A percentile compares a stretch with the other conserved stretches of the same genome.
Evolutionary conservation across 176 grass and related monocot species (phyloP).

Genomic region (Avena eriantha): DNA sequence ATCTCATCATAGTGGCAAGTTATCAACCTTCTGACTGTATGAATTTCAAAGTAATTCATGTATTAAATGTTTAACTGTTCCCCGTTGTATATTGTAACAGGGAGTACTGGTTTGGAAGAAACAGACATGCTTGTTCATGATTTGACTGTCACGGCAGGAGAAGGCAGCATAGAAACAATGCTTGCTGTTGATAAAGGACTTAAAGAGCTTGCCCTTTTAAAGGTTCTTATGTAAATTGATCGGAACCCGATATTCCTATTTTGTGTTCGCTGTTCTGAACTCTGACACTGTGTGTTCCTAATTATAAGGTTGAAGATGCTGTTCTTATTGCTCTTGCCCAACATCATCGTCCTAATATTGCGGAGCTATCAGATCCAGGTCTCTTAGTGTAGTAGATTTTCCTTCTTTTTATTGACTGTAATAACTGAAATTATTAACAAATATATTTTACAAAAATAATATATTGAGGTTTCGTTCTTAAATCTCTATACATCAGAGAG

Average conservation of each 20-base stretch:
- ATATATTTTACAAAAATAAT: constrained; percentile 18
- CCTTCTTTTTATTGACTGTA: constrained; percentile 20
- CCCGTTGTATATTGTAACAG: constrained; percentile 41
- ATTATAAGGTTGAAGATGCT: constrained; percentile 87
- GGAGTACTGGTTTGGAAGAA: constrained; percentile 49
- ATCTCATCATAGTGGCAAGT: constrained; percentile 49
- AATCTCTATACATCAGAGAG: not conserved
- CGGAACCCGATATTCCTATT: not conserved
- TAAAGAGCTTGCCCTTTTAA: constrained; percentile 82
- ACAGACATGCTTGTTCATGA: constrained; percentile 59
- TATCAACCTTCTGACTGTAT: constrained; percentile 11
- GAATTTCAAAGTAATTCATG: not conserved
- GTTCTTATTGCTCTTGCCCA: constrained; percentile 78
- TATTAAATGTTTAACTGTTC: constrained; percentile 25
- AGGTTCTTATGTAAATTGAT: constrained; percentile 57
- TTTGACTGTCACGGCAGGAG: constrained; percentile 70
- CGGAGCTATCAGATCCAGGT: constrained; percentile 61
- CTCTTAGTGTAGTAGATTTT: constrained; percentile 22
- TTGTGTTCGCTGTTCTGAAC: not conserved
- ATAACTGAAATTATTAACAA: constrained; percentile 35
- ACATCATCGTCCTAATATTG: constrained; percentile 65
- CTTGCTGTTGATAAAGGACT: constrained; percentile 95
- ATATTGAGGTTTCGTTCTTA: not conserved
- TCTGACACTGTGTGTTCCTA: constrained; percentile 30
- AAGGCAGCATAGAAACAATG: constrained; percentile 96